Conservation (phyloP, 768 basidiomycete genomes). For the Mycena vulgaris region DNA sequence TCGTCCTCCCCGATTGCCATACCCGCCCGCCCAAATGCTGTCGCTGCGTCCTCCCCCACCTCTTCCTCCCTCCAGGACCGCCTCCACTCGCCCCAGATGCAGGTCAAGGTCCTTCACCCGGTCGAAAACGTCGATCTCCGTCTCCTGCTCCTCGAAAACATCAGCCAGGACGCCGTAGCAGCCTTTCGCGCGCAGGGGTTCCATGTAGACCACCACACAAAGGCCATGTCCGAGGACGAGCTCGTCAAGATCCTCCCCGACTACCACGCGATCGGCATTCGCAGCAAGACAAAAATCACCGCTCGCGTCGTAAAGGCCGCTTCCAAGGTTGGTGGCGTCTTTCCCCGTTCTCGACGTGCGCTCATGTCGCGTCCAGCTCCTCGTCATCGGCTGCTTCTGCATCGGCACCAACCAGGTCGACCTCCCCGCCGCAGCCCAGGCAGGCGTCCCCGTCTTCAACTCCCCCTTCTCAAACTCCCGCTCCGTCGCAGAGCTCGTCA, state of each 20-base stretch:
- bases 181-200: slow-evolving; percentile 88
- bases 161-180: slow-evolving; percentile 90
- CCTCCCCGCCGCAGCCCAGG: slow-evolving; percentile 82
- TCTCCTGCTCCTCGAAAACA: slow-evolving; percentile 94
- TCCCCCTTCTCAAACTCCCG: slow-evolving; percentile 99
- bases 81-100: slow-evolving; percentile 24
- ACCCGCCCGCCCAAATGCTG: slow-evolving; percentile 48
- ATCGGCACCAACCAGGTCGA: slow-evolving; percentile 99
- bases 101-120: slow-evolving; percentile 83
- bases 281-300: slow-evolving; percentile 98
- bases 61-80: slow-evolving; percentile 45
- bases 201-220: slow-evolving; percentile 90
- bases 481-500: slow-evolving; percentile 98
- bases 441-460: slow-evolving; percentile 98
- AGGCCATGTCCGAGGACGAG: slow-evolving; percentile 94
- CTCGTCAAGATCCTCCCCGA: slow-evolving; percentile 85
- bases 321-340: slow-evolving; percentile 71
- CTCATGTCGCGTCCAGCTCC: slow-evolving; percentile 68
- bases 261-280: slow-evolving; percentile 97
- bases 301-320: slow-evolving; percentile 90
- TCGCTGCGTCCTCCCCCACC: slow-evolving; percentile 72
- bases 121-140: slow-evolving; percentile 85
- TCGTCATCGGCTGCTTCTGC: slow-evolving; percentile 98
- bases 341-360: not conserved
- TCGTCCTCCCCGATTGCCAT: slow-evolving; percentile 66